Base-by-base conservation (phyloP, 805 yeast species). In the Metschnikowia koreensis region DNA sequence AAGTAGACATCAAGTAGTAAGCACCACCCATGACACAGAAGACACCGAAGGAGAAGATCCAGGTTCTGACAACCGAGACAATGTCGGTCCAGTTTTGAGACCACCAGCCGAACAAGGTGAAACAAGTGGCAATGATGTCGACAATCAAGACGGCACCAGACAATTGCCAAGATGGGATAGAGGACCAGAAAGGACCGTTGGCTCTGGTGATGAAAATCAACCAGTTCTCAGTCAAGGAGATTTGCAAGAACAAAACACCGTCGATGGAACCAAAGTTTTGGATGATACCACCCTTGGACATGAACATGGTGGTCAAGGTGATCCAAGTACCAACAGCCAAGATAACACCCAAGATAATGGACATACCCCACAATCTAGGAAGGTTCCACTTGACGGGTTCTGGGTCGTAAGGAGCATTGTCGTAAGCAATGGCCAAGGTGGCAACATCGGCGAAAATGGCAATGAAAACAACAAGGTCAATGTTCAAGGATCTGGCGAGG, bases 371-470 rank as follows among this genome's bases (percentile, higher is more conserved):
- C 77, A 90, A 82, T 83, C 94, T 86, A 76, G 96, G 96, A 67
- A 88, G 77, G 86, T 91, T 89, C 97, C 97, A 90, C 79, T 90
- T 91, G 66, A 91, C 97, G 65, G 97, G 97, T 70, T 77, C 76
- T 73, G 87, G 91, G 70, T 92, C 90, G 81, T 79, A 90, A 65
- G 97, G 97, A 79, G 97, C 97, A 67, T 90, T 90, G 77, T 90
- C 97, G 81, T 90, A 90, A 74, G 97, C 97, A 82, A 90, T 90
- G 67, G 97, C 94, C 70, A 90, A 81, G 70, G 97, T 90, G 65
- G 97, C 97, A 81, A 90, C 94, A 80, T 90, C 97, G 70, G 97
- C 97, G 74, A 90, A 90, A 71, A 90, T 91, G 63, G 97, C 97
- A 85, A 90, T 89, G 84, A 90, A 90, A 67, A 90, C 97, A 80